Percentiles rank a stretch among this genome's conserved stretches.
phyloP scores from a whole-genome alignment of 2,329 filamentous ascomycete species.

The Epichloe sibirici region DNA sequence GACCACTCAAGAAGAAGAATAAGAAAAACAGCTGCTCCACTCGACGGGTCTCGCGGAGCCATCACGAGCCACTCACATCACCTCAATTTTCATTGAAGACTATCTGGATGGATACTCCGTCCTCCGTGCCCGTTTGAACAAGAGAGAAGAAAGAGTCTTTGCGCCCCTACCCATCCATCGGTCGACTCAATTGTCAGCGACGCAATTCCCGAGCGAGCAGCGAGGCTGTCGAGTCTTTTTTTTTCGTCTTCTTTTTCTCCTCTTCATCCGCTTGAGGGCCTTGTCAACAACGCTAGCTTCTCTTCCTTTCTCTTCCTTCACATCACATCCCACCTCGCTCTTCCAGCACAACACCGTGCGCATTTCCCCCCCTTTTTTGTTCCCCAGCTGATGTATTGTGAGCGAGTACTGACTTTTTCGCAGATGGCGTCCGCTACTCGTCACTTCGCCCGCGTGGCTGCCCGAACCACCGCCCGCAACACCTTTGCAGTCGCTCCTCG shows the following conservation, averaged over 20 bases:
- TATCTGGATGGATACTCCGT: conserved; percentile 2
- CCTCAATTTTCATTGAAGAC: conserved; percentile 8
- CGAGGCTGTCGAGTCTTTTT: background rate
- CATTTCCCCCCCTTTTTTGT: background rate
- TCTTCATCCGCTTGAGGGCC: background rate
- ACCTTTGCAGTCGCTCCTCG: conserved; percentile 48
- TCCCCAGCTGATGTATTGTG: background rate
- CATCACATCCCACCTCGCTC: background rate
- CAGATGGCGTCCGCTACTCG: conserved; percentile 34
- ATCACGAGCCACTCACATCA: conserved; percentile 3
- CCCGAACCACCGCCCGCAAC: conserved; percentile 44
- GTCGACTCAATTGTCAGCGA: background rate
- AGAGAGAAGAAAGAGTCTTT: background rate
- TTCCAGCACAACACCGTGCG: background rate
- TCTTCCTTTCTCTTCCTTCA: background rate
- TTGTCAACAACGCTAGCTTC: too few relatives aligned
- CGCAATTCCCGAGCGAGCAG: background rate
- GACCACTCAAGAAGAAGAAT: background rate
- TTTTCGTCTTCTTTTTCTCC: background rate
- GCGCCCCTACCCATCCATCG: background rate
- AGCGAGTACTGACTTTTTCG: conserved; percentile 4
- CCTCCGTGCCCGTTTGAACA: conserved; percentile 2
- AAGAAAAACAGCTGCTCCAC: background rate
- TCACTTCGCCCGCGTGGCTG: conserved; percentile 44
- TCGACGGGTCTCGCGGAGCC: background rate